These are phyloP conservation scores for Triangularia verruculosa DNA, from an alignment of 2,329 filamentous ascomycete genomes.

Conservation along the genomic window DNA sequence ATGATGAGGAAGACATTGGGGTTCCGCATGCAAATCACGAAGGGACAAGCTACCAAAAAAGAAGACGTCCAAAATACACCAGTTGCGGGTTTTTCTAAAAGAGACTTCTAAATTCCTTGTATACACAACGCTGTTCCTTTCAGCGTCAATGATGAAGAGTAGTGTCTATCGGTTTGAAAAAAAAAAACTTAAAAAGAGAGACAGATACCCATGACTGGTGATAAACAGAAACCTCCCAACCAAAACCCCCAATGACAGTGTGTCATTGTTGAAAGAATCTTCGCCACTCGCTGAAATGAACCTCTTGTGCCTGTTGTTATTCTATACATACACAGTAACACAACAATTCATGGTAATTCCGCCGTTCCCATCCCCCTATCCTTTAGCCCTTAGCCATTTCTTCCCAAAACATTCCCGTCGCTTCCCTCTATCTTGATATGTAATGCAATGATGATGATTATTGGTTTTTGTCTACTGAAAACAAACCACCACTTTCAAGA, in stretches of 20 bases:
- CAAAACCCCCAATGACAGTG: background rate
- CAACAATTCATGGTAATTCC: background rate
- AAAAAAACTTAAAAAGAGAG: background rate
- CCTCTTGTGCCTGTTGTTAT: background rate
- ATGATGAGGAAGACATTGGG: too few relatives aligned
- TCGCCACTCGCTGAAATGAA: background rate
- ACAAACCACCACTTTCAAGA: slow-evolving; percentile 1
- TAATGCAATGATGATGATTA: background rate
- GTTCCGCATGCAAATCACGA: too few relatives aligned
- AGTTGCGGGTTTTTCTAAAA: too few relatives aligned
- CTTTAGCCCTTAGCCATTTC: background rate
- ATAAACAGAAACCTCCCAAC: background rate
- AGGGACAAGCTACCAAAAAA: too few relatives aligned
- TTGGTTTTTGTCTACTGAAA: background rate
- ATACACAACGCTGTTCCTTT: background rate
- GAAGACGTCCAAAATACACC: too few relatives aligned
- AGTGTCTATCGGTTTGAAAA: background rate
- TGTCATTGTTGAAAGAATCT: background rate
- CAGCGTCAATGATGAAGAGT: background rate
- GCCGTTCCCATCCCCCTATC: background rate
- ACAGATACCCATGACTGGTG: background rate
- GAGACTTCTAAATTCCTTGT: background rate
- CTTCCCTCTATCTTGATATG: background rate
- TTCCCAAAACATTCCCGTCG: background rate
- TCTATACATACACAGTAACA: slow-evolving; percentile 1